Base-by-base conservation (phyloP, 768 basidiomycete species). In the Tulasnella sp. region DNA sequence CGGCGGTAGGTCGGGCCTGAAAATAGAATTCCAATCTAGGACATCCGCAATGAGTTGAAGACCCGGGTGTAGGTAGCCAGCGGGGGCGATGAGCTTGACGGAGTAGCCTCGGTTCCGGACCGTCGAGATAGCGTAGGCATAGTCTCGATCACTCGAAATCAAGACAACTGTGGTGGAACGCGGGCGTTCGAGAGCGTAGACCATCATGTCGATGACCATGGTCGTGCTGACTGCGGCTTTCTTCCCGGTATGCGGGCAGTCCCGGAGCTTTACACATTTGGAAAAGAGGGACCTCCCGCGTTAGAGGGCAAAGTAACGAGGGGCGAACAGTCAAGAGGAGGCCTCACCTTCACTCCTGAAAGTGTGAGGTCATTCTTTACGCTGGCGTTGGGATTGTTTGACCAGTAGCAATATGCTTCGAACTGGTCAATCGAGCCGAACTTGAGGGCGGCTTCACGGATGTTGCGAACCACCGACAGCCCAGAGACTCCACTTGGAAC, bases 401-500 rank as follows among this genome's bases (percentile, higher is more conserved):
- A 61, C 57, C 57, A 61, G 23, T n/a, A 10, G 6, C 4, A n/a
- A 23, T 61, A 61, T 4, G 57, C 57, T 26, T 61, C 57, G 57
- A 61, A 61, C 29, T 61, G 57, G 29, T 61, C 57, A 26, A 61
- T 61, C 57, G 57, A 61, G 57, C 57, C 57, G 57, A 61, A 61
- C 57, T 61, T 61, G 57, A 61, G 57, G 29, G 57, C 57, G n/a
- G 57, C 57, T 10, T 61, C 57, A 13, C 57, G 57, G 57, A 61
- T 61, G 57, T 61, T 61, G 57, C 44, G 26, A 1, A 67, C 39
- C 23, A 32, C 77, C 26, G 70, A 9, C 2, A 72, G 48, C 46
- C 77, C 77, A 0, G 77, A 69, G 7, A 77, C 18, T 46, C 77
- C 84, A 32, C 84, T 81, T 18, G 86, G 82, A 37, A 84, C 35